A percentile compares a stretch with the other conserved stretches of the same genome.
Conservation (phyloP, 345 rosid species). For the Aegle marmelos region DNA sequence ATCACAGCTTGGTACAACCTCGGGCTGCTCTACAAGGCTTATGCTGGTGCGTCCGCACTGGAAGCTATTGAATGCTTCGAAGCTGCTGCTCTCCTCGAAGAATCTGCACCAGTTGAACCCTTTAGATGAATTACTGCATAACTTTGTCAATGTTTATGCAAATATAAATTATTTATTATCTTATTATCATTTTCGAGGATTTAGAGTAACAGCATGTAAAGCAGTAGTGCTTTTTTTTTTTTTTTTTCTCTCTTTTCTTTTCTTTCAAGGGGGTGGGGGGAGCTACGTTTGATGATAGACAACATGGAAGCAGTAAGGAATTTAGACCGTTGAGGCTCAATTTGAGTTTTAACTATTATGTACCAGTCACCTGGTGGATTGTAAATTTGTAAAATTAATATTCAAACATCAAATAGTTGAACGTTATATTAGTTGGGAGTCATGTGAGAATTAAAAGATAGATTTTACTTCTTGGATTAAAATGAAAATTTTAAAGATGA, state of each 20-base stretch:
- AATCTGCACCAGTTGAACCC: conserved; percentile 55
- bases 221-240: too few relatives aligned
- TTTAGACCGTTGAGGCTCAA: too few relatives aligned
- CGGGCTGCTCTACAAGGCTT: conserved; percentile 47
- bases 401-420: too few relatives aligned
- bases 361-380: too few relatives aligned
- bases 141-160: neutral
- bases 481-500: too few relatives aligned
- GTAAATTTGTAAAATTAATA: too few relatives aligned
- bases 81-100: conserved; percentile 58
- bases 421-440: too few relatives aligned
- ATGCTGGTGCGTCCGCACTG: conserved; percentile 24
- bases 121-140: conserved; percentile 38
- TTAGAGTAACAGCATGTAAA: neutral
- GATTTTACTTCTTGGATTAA: too few relatives aligned
- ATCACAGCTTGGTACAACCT: conserved; percentile 63
- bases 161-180: conserved; percentile 6
- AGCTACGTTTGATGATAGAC: neutral
- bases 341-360: too few relatives aligned
- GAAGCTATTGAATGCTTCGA: conserved; percentile 63
- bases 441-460: too few relatives aligned
- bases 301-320: neutral
- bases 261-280: too few relatives aligned
- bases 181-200: neutral
- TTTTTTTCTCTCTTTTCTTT: too few relatives aligned